Percentiles rank a stretch among this genome's conserved stretches.
Evolutionary conservation across 2,329 filamentous ascomycete species (phyloP).

Genomic region (Ascochyta pisi): DNA sequence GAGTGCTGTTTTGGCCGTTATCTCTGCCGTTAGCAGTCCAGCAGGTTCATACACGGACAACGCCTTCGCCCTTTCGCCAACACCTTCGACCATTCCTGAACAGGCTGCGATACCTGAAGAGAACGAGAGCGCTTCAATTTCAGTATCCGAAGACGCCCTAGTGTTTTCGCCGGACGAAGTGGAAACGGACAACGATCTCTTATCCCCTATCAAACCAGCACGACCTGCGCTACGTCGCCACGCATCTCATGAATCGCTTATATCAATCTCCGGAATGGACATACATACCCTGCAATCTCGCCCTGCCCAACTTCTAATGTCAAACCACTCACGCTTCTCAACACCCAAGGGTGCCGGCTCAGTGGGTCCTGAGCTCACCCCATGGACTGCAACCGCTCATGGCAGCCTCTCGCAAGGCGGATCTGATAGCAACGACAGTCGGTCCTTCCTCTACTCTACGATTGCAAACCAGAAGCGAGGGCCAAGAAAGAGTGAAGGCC

Average conservation of each 20-base stretch:
- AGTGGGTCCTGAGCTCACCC: constrained; percentile 50
- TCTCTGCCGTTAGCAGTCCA: constrained; percentile 44
- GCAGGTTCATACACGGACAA: constrained; percentile 42
- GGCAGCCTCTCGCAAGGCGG: constrained; percentile 58
- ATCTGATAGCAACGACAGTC: constrained; percentile 63
- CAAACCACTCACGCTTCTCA: constrained; percentile 59
- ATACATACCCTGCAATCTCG: constrained; percentile 81
- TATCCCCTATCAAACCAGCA: constrained; percentile 45
- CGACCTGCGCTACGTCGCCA: constrained; percentile 65
- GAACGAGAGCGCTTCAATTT: constrained; percentile 34
- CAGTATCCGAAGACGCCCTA: constrained; percentile 20
- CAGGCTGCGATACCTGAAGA: constrained; percentile 48
- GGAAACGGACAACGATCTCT: constrained; percentile 43
- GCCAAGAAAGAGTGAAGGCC: constrained; percentile 25
- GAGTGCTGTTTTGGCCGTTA: constrained; percentile 42
- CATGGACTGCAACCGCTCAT: constrained; percentile 56
- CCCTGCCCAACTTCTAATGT: constrained; percentile 74
- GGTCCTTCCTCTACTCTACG: constrained; percentile 55
- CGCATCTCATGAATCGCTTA: constrained; percentile 84
- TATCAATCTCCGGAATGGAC: constrained; percentile 86
- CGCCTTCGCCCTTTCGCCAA: constrained; percentile 35
- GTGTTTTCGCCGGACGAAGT: constrained; percentile 31
- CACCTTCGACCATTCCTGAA: constrained; percentile 28
- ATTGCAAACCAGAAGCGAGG: constrained; percentile 38
- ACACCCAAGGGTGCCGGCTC: constrained; percentile 53